Evolutionary conservation across 768 basidiomycete species (phyloP).

Genomic region (Suillus brevipes): DNA sequence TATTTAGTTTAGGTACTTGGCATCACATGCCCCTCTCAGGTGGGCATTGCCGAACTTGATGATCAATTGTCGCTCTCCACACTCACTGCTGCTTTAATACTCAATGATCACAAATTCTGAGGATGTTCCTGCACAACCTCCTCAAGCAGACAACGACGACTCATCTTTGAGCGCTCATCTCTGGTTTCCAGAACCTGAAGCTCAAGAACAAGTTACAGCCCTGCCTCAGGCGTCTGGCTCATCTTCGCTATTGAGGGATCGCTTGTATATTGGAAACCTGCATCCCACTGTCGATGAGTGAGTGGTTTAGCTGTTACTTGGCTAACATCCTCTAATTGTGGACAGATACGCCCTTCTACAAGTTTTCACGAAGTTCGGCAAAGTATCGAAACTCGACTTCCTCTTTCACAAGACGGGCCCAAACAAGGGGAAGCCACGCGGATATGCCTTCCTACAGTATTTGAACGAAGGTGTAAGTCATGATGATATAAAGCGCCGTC

Average conservation of each 20-base stretch:
- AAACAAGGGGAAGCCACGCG: conserved; percentile 88
- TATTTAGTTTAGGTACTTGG: no score
- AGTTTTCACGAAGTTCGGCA: conserved; percentile 89
- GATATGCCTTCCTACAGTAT: conserved; percentile 94
- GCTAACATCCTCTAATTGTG: conserved; percentile 14
- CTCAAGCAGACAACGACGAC: conserved; percentile 1
- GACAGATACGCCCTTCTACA: conserved; percentile 84
- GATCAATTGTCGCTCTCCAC: not conserved
- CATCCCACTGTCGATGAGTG: conserved; percentile 87
- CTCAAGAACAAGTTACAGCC: conserved; percentile 3
- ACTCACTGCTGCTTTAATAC: not conserved
- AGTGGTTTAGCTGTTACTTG: conserved; percentile 22
- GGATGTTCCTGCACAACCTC: not conserved
- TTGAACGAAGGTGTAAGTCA: conserved; percentile 72
- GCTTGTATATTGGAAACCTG: conserved; percentile 89
- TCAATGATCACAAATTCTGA: conserved; percentile 3
- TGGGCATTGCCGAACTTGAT: not conserved
- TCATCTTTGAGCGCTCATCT: conserved; percentile 19
- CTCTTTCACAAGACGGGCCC: conserved; percentile 93
- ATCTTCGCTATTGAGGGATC: conserved; percentile 54
- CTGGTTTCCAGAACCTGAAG: conserved; percentile 34
- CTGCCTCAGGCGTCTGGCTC: conserved; percentile 20
- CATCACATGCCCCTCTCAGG: no score
- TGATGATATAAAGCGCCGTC: conserved; percentile 19
- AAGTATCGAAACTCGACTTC: conserved; percentile 90